phyloP scores from a whole-genome alignment of 169 alveolate species.

The Plasmodium sp. region DNA sequence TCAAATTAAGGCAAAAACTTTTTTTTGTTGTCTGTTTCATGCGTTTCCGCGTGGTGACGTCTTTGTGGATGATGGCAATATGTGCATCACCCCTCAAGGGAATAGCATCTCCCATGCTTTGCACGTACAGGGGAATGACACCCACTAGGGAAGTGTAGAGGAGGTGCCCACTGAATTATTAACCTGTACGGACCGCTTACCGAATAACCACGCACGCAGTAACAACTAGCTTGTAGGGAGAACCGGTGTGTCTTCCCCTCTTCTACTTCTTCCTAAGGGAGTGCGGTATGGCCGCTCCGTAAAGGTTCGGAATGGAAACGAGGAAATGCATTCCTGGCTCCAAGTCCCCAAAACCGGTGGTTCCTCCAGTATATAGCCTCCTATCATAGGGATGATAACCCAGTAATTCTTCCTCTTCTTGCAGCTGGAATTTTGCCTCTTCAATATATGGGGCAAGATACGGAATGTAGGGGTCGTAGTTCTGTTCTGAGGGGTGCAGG shows the following conservation, averaged over 20 bases:
- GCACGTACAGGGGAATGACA: not conserved
- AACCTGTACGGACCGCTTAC: not conserved
- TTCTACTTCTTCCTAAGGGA: constrained; percentile 26
- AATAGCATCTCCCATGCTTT: not conserved
- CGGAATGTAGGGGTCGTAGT: constrained; percentile 90
- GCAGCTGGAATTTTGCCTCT: constrained; percentile 91
- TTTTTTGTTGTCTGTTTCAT: not conserved
- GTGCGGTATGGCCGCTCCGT: constrained; percentile 83
- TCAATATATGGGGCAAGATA: constrained; percentile 91
- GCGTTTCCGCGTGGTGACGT: not conserved
- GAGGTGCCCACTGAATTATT: not conserved
- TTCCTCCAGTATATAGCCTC: constrained; percentile 86
- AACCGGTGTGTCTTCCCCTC: not conserved
- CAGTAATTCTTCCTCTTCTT: constrained; percentile 90
- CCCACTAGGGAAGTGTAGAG: not conserved
- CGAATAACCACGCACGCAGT: not conserved
- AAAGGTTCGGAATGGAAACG: constrained; percentile 83
- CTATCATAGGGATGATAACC: constrained; percentile 90
- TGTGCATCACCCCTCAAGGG: not conserved
- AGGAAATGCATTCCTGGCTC: constrained; percentile 88
- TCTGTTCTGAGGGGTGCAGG: constrained; percentile 87
- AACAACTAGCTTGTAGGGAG: not conserved
- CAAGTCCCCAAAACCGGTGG: constrained; percentile 87
- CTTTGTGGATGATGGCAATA: not conserved
- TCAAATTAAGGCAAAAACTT: not conserved